phyloP scores from a whole-genome alignment of 2,329 filamentous ascomycete species.

The Didymella exigua region DNA sequence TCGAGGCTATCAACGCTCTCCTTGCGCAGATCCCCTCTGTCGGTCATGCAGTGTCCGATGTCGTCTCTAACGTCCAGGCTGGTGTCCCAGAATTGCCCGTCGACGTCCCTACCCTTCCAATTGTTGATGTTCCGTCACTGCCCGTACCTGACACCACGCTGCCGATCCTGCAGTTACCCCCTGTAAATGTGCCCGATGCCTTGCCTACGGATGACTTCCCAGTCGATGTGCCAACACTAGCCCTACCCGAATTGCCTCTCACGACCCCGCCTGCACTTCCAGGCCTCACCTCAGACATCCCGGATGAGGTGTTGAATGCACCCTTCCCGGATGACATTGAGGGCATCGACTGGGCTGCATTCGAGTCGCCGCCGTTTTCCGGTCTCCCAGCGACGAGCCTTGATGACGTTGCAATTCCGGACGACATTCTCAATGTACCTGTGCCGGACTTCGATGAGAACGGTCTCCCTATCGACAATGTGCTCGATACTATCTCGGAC shows the following conservation, averaged over 20 bases:
- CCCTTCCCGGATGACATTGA: constrained; percentile 9
- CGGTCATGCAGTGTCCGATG: background rate
- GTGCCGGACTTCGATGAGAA: constrained; percentile 9
- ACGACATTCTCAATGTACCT: constrained; percentile 7
- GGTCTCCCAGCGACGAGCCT: background rate
- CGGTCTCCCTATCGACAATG: background rate
- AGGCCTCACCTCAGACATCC: background rate
- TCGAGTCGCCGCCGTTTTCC: constrained; percentile 2
- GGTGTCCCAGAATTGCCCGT: background rate
- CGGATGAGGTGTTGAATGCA: background rate
- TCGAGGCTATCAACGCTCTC: constrained; percentile 3
- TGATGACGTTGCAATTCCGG: constrained; percentile 4
- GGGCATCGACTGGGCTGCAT: constrained; percentile 10
- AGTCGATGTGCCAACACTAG: background rate
- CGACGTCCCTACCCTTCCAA: background rate
- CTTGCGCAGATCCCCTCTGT: background rate
- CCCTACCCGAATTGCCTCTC: background rate
- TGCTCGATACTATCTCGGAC: background rate
- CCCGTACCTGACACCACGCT: background rate
- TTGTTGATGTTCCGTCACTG: background rate
- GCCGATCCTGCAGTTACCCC: background rate
- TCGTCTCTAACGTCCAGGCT: background rate
- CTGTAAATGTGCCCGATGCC: background rate
- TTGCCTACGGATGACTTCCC: background rate
- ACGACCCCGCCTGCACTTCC: background rate